Base-by-base conservation (phyloP, 345 rosid species). In the Linum lewisii region DNA sequence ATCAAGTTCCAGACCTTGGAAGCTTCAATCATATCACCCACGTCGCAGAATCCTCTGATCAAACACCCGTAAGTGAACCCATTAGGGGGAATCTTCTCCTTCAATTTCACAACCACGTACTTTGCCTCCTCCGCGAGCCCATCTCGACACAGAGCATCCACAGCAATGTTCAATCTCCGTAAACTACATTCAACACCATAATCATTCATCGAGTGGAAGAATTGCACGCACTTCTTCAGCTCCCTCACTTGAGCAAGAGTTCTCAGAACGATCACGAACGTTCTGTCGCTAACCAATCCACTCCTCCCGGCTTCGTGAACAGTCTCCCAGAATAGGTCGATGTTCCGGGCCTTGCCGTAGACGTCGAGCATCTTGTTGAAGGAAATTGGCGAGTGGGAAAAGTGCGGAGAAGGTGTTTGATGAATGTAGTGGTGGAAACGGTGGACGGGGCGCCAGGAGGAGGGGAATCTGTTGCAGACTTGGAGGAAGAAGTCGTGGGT, bases 381-480 rank as follows among this genome's bases (percentile, higher is more conserved):
- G 21, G 95, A 81, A 51, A 76, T 58, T 1, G 84, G 56, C 18
- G 76, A 75, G 69, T 85, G 94, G 49, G 63, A 0, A 57, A 85
- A 82, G 11, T 54, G 58, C 0, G 82, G 75, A 54, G 62, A 66
- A 2, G 72, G 21, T 14, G 55, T 19, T 20, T 47, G 76, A 16
- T 71, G 78, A 19, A 79, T 77, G 80, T 81, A 91, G 23, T 63
- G 82, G 66, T 75, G 85, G 69, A 91, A 85, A 19, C 88, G 86
- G 72, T 84, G 72, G 42, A 85, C 78, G 23, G 96, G 98, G 20
- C 90, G 88, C 96, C 95, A 88, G 0, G 92, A 88, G 73, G 65
- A 78, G 42, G 83, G 87, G 71, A 88, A 88, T 19, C 71, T 78
- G 82, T 85, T 84, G 86, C 90, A 88, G 72, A 85, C 90, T 68